Evolutionary conservation across 306 rosid species (phyloP), one percentile per base, ranked within the genome.

Genomic region (Medicago arabica): DNA sequence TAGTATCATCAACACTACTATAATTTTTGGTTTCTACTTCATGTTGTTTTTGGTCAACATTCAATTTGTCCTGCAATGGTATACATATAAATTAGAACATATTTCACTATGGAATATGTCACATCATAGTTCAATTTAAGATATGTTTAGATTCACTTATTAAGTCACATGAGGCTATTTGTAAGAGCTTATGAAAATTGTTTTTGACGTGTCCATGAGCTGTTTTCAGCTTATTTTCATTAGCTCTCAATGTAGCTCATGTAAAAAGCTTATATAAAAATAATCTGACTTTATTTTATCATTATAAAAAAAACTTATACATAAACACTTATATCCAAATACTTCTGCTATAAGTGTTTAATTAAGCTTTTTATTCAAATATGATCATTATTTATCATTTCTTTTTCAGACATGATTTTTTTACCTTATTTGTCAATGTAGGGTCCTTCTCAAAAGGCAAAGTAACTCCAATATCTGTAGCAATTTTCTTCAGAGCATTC

Each of bases 391-490:
- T n/a, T n/a, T n/a, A n/a, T n/a, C n/a, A n/a, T n/a, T n/a, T n/a
- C n/a, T n/a, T n/a, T n/a, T n/a, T n/a, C n/a, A n/a, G n/a, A 49
- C 67, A 21, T 49, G 63, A 16, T 25, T 25, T 47, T 58, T 75
- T 67, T 81, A 85, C 91, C 83, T 64, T 71, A 21, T 46, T 71
- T 16, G 49, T 70, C 72, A 66, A 36, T 16, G 53, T 13, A 74
- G 80, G 55, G 41, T 81, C 81, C 71, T 79, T 86, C 75, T 80
- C 83, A 50, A 82, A 68, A 62, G 80, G 70, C 74, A 89, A 76
- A 61, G 86, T 80, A 66, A 87, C 81, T 68, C 88, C 89, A 75
- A 75, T 58, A 74, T 89, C 86, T 3, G 69, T 6, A 41, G 91
- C 91, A 80, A 85, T 82, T 43, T 84, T 81, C 17, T 49, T 83